Base-by-base conservation (phyloP, 257 asterid species). In the Solanum lycopersicoides region DNA sequence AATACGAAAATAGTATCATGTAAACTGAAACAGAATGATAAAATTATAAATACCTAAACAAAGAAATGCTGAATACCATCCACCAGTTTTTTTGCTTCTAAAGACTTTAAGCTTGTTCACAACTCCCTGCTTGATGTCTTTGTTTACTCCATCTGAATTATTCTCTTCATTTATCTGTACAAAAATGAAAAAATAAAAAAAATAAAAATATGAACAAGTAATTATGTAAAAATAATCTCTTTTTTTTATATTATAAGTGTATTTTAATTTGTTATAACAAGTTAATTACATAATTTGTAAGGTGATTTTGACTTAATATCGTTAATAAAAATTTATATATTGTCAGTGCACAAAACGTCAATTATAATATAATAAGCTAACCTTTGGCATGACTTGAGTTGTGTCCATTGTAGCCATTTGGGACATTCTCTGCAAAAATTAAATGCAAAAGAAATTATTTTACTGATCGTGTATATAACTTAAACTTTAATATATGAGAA, bases 1-100 rank as follows among this genome's bases (percentile, higher is more conserved):
- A 11, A 37, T 74, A 11, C 1, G 4, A 3, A 37, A 37, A 74
- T 37, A 21, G 1, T 21, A 12, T 74, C 50, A 21, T 6, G 0
- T 20, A 74, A 37, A 74, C 0, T 6, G 37, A 16, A 30, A 35
- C 59, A 12, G 4, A 47, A 7, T 8, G n/a, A 41, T 30, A 9
- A 53, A 60, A 56, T 53, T 16, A 69, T 16, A 69, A 23, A 12
- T 92, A 95, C 98, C 98, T 66, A 96, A 88, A 86, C 95, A 86
- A 42, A 95, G 92, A 68, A 88, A 84, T 71, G 96, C 98, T 44
- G 88, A 91, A 65, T 53, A 45, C 97, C 98, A 96, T 86, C 96
- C 95, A 30, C 97, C 96, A 3, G 72, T 41, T 41, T 30, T 47
- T 60, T 91, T 90, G 86, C 75, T 92, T 68, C 73, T 75, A 15